Percentiles rank a stretch among this genome's conserved stretches.
phyloP scores from a whole-genome alignment of 805 yeast species.

The Nakazawaea ernobii region DNA sequence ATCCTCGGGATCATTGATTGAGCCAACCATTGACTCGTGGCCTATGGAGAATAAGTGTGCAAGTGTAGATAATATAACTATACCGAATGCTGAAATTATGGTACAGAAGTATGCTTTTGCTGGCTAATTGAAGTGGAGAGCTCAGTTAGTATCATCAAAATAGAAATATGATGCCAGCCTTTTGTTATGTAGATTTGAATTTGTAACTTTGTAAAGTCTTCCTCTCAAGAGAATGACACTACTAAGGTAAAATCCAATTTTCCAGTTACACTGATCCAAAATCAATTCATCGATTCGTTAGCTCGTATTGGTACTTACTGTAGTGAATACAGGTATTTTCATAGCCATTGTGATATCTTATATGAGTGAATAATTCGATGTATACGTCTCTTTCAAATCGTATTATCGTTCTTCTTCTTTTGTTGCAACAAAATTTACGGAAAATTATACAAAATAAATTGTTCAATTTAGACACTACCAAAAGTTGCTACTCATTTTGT shows the following conservation, averaged over 20 bases:
- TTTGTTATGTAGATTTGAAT: too few relatives aligned
- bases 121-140: constrained; percentile 32
- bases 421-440: too few relatives aligned
- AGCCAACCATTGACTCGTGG: constrained; percentile 92
- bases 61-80: constrained; percentile 77
- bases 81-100: constrained; percentile 85
- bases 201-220: too few relatives aligned
- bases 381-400: neutral
- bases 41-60: constrained; percentile 75
- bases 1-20: constrained; percentile 84
- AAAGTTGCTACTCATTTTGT: too few relatives aligned
- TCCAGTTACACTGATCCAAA: too few relatives aligned
- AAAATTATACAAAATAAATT: too few relatives aligned
- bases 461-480: too few relatives aligned
- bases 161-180: too few relatives aligned
- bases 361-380: neutral
- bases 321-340: constrained; percentile 11
- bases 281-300: too few relatives aligned
- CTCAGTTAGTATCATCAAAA: neutral
- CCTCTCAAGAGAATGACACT: too few relatives aligned
- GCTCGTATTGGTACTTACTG: constrained; percentile 2
- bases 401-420: too few relatives aligned
- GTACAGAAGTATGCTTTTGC: constrained; percentile 96
- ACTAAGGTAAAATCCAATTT: too few relatives aligned
- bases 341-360: constrained; percentile 2